These are phyloP conservation scores for Sedum album DNA, from an alignment of 164 flowering plant genomes.

Conservation along the genomic window DNA sequence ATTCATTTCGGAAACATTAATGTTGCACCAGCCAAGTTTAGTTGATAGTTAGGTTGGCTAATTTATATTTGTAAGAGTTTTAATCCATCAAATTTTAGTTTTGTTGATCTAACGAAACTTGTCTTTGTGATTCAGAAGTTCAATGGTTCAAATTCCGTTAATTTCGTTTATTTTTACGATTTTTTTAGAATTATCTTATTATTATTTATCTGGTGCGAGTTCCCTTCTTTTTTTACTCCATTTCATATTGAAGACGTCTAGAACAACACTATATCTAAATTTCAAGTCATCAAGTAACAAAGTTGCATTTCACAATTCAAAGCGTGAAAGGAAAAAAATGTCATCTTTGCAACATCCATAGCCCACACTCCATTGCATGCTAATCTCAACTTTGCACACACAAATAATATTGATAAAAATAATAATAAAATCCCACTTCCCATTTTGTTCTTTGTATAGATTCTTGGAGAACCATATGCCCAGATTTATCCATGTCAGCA, in stretches of 20 bases:
- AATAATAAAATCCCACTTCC: not conserved
- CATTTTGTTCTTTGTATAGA: not conserved
- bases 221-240: no score
- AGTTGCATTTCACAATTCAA: not conserved
- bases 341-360: not conserved
- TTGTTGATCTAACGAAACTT: no score
- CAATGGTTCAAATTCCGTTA: no score
- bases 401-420: not conserved
- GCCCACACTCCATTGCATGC: conserved; percentile 1
- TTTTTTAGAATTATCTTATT: no score
- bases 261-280: not conserved
- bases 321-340: not conserved
- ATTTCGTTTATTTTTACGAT: no score
- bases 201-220: no score
- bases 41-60: no score
- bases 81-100: no score
- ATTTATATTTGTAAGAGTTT: no score
- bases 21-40: no score
- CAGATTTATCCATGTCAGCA: conserved; percentile 27
- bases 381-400: not conserved
- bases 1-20: no score
- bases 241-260: not conserved
- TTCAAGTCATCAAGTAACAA: not conserved
- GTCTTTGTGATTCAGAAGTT: no score
- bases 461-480: conserved; percentile 16